Evolutionary conservation across 768 basidiomycete species (phyloP), one percentile per base, ranked within the genome.

Genomic region (Leucocoprinus sp.): DNA sequence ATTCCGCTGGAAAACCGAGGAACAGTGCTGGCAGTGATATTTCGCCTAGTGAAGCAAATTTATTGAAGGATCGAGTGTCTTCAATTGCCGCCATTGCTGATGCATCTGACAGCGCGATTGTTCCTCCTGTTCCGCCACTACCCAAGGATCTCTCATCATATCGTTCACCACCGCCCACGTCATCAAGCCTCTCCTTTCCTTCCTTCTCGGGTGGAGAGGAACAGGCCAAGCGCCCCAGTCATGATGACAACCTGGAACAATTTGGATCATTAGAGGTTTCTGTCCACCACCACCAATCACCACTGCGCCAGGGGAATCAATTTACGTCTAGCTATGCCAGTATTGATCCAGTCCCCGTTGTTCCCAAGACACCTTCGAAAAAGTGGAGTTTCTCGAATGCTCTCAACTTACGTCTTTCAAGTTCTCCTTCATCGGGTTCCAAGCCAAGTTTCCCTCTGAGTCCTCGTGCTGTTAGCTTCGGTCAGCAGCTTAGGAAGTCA

Each of bases 381-480:
- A 93, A 93, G 63, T 93, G 91, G 91, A 93, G 90, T 59, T 86
- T 93, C 61, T 85, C 87, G n/a, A 84, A 75, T 51, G 87, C 85
- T 18, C 66, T 93, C 3, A 88, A 85, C 53, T 74, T 86, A 60
- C 87, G 76, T 58, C 63, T 88, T 41, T 74, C 80, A 11, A 74
- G 74, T 48, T 82, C 80, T 21, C 79, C 83, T 39, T 80, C 80
- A 15, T 71, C 74, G 33, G 76, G 80, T 43, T 64, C 58, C 64
- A 65, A 78, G 52, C 62, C 67, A 6, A 46, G 41, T 14, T 76
- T 80, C 50, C 74, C 81, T 9, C 59, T 80, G 42, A 86, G 84
- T 55, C 83, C 84, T 15, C 77, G 81, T 46, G 68, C 78, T 18
- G 75, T 80, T 46, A 72, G 78, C 14, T 81, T 84, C 57, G 75